Evolutionary conservation across 768 basidiomycete genomes (phyloP), one percentile per base, ranked within the genome.

Genomic region (Amanita exitialis): DNA sequence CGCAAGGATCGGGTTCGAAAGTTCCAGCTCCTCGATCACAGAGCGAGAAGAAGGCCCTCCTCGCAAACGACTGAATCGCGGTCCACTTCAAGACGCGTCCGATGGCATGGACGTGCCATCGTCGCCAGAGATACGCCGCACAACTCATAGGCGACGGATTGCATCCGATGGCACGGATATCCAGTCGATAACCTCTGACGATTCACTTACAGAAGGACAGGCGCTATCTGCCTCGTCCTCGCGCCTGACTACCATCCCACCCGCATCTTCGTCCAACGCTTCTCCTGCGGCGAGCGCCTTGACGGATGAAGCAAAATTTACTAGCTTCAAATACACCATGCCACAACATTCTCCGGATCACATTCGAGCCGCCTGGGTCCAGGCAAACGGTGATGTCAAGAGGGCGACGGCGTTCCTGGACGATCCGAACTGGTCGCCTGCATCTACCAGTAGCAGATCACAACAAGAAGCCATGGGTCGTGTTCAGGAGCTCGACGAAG

Each of bases 401-500:
- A 76, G 65, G 37, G 87, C 87, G 2, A 78, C 78, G 15, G 69
- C 63, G 6, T 66, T 88, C 30, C 63, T 87, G 43, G 65, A 73
- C 4, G 79, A 88, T 63, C 69, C 74, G 2, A 62, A 57, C 10
- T 88, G 83, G 83, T 68, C 70, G 15, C 65, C 69, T 0, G 52
- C 64, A 15, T 56, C 62, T 8, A 62, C 66, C 43, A 54, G 54
- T 21, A 36, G 44, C 37, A 53, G 56, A 53, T 34, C 54, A 6
- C 57, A 64, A 13, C 62, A 64, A 49, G 70, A 79, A 41, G 65
- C 58, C 44, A 67, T 74, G 4, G 86, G 86, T 27, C 73, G 83
- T 41, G 82, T 88, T 28, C 78, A 73, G 53, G 86, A 86, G 61
- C 62, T 87, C 21, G 85, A 87, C 35, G 83, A 88, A 54, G 84